Evolutionary conservation across 495 filamentous ascomycete genomes (phyloP), one percentile per base, ranked within the genome.

Genomic region (Parathielavia hyrcaniae): DNA sequence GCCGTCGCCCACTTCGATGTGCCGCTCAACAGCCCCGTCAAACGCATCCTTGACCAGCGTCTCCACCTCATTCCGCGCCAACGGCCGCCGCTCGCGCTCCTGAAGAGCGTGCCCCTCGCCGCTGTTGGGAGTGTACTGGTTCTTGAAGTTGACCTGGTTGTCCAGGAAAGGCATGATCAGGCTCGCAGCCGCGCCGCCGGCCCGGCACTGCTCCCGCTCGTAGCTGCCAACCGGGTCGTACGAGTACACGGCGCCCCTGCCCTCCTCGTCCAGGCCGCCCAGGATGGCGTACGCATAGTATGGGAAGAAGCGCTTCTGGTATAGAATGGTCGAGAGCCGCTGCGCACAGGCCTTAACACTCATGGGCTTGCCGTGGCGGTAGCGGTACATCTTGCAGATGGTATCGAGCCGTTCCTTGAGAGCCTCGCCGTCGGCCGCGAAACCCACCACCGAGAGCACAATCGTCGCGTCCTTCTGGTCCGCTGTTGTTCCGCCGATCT

Each of bases 81-180:
- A 75, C 53, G 81, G 80, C 54, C 74, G 70, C 67, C 85, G 81
- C 59, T 84, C 77, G 64, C 84, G 81, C 67, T 83, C 79, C 73
- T 88, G 73, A 53, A 96, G 79, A 22, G 83, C 87, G 71, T 93
- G 88, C 40, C 91, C 91, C 64, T 82, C 82, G 54, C 88, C 90
- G 65, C 87, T 90, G n/a, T 84, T 86, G 11, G 93, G 93, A 30
- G 90, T 78, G 71, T 96, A 95, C 77, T 97, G 93, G 71, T 98
- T 98, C 81, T 97, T 97, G 80, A 90, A 93, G 75, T 97, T 97
- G 77, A 98, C 93, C 73, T 98, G 95, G 70, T 97, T 98, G 72
- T 98, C 93, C 69, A 98, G 77, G 79, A 98, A 97, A 5, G 93
- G 93, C 88, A 97, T 97, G 71, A 98, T 98, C 75, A 98, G 77